Conservation (phyloP, 23 red algal species). For the Cyanidium caldarium region DNA sequence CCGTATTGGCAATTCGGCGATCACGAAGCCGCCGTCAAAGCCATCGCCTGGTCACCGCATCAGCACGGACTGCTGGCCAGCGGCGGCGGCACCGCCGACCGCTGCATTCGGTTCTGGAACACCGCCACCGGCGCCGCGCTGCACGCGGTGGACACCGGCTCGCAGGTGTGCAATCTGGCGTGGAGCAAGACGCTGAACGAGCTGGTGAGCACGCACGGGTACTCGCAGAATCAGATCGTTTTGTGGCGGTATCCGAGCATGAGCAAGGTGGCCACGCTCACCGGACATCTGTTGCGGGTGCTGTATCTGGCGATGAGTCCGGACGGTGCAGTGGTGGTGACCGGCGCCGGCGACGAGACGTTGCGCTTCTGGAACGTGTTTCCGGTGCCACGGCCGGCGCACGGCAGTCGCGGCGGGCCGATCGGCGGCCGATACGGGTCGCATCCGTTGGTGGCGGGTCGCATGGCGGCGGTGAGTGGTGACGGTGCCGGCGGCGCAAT, state of each 20-base stretch:
- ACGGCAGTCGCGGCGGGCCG: no score
- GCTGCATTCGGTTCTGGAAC: conserved; percentile 82
- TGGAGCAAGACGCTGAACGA: conserved; percentile 84
- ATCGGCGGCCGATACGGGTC: no score
- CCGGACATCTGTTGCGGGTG: conserved; percentile 73
- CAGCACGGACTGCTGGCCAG: conserved; percentile 54
- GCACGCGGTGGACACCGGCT: conserved; percentile 56
- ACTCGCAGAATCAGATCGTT: conserved; percentile 93
- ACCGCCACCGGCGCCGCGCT: conserved; percentile 22
- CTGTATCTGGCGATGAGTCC: conserved; percentile 69
- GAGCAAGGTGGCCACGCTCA: conserved; percentile 64
- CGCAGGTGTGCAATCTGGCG: conserved; percentile 84
- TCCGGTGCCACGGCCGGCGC: conserved; percentile 18
- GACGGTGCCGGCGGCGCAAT: no score
- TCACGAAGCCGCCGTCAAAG: conserved; percentile 87
- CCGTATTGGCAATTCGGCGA: conserved; percentile 29
- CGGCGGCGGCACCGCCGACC: conserved; percentile 85
- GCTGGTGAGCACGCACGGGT: conserved; percentile 89
- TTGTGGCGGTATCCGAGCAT: conserved; percentile 89
- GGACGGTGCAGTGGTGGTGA: conserved; percentile 59
- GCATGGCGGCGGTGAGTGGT: no score
- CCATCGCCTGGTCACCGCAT: conserved; percentile 94
- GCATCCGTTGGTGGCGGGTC: no score
- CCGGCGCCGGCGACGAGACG: conserved; percentile 90
- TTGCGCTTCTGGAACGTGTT: conserved; percentile 96